Conservation (phyloP, 495 filamentous ascomycete species). For the Penicillium taxi region DNA sequence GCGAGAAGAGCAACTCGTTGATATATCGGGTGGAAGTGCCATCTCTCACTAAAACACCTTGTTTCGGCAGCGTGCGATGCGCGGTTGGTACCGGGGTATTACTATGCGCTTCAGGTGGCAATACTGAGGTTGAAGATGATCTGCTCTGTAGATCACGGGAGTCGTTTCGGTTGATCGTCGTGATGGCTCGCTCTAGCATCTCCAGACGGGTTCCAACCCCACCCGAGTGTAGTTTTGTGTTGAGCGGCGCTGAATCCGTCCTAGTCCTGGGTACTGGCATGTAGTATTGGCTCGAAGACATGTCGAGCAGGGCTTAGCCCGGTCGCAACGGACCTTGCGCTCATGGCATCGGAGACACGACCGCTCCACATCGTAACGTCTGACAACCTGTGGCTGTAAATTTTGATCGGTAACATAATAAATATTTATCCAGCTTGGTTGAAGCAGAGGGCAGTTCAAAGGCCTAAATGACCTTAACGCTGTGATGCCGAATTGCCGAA, state of each 20-base stretch:
- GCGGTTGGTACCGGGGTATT: too few relatives aligned
- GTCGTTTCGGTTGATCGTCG: background rate
- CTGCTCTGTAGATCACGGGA: too few relatives aligned
- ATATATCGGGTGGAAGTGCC: conserved; percentile 28
- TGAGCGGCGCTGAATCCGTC: conserved; percentile 19
- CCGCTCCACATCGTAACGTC: conserved; percentile 23
- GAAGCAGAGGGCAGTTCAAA: too few relatives aligned
- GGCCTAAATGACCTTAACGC: too few relatives aligned
- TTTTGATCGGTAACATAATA: too few relatives aligned
- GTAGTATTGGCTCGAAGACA: conserved; percentile 16
- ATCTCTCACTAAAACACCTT: conserved; percentile 17
- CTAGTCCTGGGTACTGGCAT: conserved; percentile 29
- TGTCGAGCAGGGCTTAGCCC: conserved; percentile 20
- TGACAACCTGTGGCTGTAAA: conserved; percentile 8
- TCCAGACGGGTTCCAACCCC: conserved; percentile 19
- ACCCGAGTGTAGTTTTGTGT: conserved; percentile 16
- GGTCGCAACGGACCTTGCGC: conserved; percentile 34
- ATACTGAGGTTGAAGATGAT: too few relatives aligned
- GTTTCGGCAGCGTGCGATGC: too few relatives aligned
- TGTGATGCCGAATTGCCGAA: too few relatives aligned
- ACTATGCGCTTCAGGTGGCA: too few relatives aligned
- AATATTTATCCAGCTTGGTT: too few relatives aligned
- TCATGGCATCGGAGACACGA: conserved; percentile 33
- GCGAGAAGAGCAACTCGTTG: conserved; percentile 24
- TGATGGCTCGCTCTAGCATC: conserved; percentile 23